A percentile compares a stretch with the other conserved stretches of the same genome.
Evolutionary conservation across 2,329 filamentous ascomycete species (phyloP).

Genomic region (Myrmaecium sp.): DNA sequence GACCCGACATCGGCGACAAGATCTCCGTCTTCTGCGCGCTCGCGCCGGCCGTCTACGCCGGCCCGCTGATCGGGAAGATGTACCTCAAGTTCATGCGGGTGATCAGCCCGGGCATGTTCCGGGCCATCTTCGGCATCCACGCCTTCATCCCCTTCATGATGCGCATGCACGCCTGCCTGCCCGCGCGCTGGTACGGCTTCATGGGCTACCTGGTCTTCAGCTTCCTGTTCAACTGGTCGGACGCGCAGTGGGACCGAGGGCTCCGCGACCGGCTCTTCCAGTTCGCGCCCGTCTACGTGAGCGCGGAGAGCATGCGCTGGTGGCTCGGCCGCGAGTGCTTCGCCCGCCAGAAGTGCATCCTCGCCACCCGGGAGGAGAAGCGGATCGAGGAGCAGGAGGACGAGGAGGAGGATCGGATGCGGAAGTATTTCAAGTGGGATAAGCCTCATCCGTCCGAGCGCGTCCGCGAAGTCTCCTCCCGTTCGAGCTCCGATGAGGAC

Average conservation of each 20-base stretch:
- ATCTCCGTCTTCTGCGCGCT: constrained; percentile 83
- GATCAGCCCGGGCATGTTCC: constrained; percentile 60
- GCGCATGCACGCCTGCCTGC: constrained; percentile 54
- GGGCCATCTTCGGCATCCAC: constrained; percentile 76
- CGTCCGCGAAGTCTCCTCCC: too few relatives aligned
- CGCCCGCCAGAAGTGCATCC: constrained; percentile 68
- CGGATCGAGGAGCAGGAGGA: constrained; percentile 39
- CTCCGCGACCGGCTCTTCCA: constrained; percentile 74
- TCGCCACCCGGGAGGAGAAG: constrained; percentile 60
- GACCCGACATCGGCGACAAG: constrained; percentile 65
- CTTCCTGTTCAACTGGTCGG: constrained; percentile 78
- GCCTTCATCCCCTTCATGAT: constrained; percentile 92
- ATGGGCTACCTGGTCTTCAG: constrained; percentile 81
- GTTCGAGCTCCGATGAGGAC: too few relatives aligned
- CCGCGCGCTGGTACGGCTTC: constrained; percentile 53
- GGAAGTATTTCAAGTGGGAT: constrained; percentile 3
- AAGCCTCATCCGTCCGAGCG: constrained; percentile 2
- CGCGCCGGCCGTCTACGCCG: constrained; percentile 79
- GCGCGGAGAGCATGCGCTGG: constrained; percentile 83
- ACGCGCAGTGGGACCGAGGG: constrained; percentile 67
- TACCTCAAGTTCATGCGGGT: constrained; percentile 86
- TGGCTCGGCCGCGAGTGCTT: constrained; percentile 86
- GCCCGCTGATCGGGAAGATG: constrained; percentile 66
- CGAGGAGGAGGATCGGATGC: constrained; percentile 13
- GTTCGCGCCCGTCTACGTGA: constrained; percentile 82